Percentiles rank a stretch among this genome's conserved stretches.
Evolutionary conservation across 2,329 filamentous ascomycete genomes (phyloP).

Genomic region (Ciborinia camelliae): DNA sequence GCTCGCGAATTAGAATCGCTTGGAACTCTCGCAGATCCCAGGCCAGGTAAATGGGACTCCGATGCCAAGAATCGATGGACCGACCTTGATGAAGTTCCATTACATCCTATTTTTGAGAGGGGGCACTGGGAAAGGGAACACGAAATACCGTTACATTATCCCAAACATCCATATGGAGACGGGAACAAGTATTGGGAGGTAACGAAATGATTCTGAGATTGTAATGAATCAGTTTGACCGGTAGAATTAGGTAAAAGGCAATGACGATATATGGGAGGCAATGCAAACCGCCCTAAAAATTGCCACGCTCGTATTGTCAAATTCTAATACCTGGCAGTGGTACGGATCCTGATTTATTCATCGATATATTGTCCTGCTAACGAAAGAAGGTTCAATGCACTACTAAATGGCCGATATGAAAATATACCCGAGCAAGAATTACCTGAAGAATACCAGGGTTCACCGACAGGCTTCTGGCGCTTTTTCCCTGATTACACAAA

Average conservation of each 20-base stretch:
- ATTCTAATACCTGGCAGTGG: background rate
- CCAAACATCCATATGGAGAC: background rate
- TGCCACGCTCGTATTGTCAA: background rate
- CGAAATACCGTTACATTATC: background rate
- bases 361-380: background rate
- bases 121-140: background rate
- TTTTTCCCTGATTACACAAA: background rate
- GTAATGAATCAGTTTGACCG: background rate
- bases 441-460: background rate
- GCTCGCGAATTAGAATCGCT: background rate
- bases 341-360: background rate
- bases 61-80: background rate
- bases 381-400: background rate
- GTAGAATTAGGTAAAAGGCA: background rate
- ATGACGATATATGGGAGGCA: slow-evolving; percentile 1
- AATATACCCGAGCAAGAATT: background rate
- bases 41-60: background rate
- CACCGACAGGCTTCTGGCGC: background rate
- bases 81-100: background rate
- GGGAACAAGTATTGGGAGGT: slow-evolving; percentile 3
- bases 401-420: background rate
- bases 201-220: background rate
- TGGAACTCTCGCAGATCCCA: background rate
- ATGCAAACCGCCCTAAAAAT: background rate
- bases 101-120: background rate